Base-by-base conservation (phyloP, 2,329 filamentous ascomycete species). In the Colletotrichum abscissum region DNA sequence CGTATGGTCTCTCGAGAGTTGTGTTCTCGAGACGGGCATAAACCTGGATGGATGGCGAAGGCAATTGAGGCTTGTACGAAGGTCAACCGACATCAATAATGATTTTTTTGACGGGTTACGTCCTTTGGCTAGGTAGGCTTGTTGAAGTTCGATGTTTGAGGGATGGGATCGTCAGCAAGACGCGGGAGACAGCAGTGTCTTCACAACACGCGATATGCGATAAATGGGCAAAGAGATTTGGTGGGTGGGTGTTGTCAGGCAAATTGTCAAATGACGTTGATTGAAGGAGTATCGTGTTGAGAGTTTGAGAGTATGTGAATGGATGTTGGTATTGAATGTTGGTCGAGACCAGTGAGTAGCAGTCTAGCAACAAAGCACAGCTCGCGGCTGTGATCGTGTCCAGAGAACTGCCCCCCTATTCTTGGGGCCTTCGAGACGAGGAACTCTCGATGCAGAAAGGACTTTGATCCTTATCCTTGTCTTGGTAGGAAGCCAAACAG, bases 11-110 rank as follows among this genome's bases (percentile, higher is more conserved):
- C 82, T 84, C 69, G 87, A 89, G 69, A 89, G 82, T 76, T 89
- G 88, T 72, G 83, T 85, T 86, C 88, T 87, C 78, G 87, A 89
- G 78, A 88, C 82, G 82, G 87, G 84, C 87, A 88, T 89, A 82
- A 88, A 89, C 80, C 87, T 87, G 77, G 85, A 86, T 73, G 88
- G 88, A 81, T 89, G 86, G 79, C 86, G 86, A 79, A 89, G 84
- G 82, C 88, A 89, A 76, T 89, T 85, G 80, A 89, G 86, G 81
- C 86, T 87, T 79, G 84, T 85, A 77, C 87, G 87, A 77, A 87
- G 80, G 83, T 89, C 87, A 88, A 88, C 86, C 87, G 88, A 89
- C 88, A 89, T 89, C 87, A 89, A 88, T 86, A 78, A 87, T 79
- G 85, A 81, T 76, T 75, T 64, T 76, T 75, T 64, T 73, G 73